Conservation (phyloP, 2,329 filamentous ascomycete genomes). For the Botryosphaeria agaves region DNA sequence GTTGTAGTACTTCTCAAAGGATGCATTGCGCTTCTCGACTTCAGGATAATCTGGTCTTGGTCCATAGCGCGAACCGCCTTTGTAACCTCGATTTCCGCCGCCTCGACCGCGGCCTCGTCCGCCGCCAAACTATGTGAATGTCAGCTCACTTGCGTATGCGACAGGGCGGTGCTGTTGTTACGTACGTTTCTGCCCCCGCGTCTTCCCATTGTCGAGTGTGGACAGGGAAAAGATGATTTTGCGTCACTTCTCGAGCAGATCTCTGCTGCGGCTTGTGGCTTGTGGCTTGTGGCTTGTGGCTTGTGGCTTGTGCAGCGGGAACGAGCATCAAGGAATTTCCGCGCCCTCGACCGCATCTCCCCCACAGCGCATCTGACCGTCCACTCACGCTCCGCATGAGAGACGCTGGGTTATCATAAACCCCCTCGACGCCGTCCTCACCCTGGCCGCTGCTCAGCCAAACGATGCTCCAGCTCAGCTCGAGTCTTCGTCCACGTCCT, state of each 20-base stretch:
- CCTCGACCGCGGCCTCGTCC: constrained; percentile 16
- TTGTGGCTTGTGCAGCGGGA: not conserved
- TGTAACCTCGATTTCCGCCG: constrained; percentile 18
- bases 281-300: not conserved
- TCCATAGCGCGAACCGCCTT: constrained; percentile 18
- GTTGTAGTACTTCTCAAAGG: constrained; percentile 78
- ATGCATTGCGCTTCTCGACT: constrained; percentile 63
- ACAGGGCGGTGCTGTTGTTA: not conserved
- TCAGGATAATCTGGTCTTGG: constrained; percentile 36
- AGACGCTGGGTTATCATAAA: no score
- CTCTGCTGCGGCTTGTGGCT: not conserved
- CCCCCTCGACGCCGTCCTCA: no score
- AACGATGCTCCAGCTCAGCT: no score
- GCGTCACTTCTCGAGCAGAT: not conserved
- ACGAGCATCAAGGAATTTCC: no score
- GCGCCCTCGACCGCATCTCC: no score
- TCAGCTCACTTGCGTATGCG: not conserved
- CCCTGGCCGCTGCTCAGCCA: no score
- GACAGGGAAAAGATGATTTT: not conserved
- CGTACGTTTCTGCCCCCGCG: constrained; percentile 1
- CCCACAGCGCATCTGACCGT: no score
- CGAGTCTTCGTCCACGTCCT: no score
- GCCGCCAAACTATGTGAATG: not conserved
- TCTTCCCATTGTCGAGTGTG: not conserved
- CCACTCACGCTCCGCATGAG: no score